A percentile compares a stretch with the other conserved stretches of the same genome.
phyloP scores from a whole-genome alignment of 139 green algal species.

The Closterium sp. region DNA sequence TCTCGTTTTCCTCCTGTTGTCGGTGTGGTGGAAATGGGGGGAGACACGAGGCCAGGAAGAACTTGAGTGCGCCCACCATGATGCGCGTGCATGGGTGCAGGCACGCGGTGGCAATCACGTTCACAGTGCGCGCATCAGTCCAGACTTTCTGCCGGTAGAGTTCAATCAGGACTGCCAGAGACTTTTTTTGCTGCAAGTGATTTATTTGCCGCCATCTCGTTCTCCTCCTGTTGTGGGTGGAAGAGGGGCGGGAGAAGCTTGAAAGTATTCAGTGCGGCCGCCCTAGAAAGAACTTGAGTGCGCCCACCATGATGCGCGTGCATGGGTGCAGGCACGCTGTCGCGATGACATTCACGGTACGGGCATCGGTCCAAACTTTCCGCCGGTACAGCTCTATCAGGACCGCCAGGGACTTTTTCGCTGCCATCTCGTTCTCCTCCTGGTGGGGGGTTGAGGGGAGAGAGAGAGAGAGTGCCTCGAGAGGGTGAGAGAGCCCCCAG shows the following conservation, averaged over 20 bases:
- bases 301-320: conserved; percentile 64
- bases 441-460: background rate
- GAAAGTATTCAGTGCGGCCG: too few relatives aligned
- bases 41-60: background rate
- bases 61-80: too few relatives aligned
- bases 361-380: conserved; percentile 89
- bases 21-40: background rate
- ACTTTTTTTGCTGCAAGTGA: too few relatives aligned
- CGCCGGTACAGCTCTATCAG: conserved; percentile 90
- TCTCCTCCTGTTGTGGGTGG: conserved; percentile 24
- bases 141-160: conserved; percentile 93
- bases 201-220: conserved; percentile 62
- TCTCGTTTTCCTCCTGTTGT: conserved; percentile 75
- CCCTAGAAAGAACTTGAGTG: conserved; percentile 95
- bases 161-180: conserved; percentile 86
- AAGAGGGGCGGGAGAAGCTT: too few relatives aligned
- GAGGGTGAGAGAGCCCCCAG: too few relatives aligned
- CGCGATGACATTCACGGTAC: conserved; percentile 90
- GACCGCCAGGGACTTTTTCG: conserved; percentile 87
- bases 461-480: too few relatives aligned
- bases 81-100: conserved; percentile 66
- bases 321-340: conserved; percentile 67
- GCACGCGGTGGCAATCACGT: conserved; percentile 74
- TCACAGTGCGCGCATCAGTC: conserved; percentile 89
- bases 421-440: conserved; percentile 70